Evolutionary conservation across 352 stramenopile species (phyloP).

Genomic region (Phytophthora cryptogea): DNA sequence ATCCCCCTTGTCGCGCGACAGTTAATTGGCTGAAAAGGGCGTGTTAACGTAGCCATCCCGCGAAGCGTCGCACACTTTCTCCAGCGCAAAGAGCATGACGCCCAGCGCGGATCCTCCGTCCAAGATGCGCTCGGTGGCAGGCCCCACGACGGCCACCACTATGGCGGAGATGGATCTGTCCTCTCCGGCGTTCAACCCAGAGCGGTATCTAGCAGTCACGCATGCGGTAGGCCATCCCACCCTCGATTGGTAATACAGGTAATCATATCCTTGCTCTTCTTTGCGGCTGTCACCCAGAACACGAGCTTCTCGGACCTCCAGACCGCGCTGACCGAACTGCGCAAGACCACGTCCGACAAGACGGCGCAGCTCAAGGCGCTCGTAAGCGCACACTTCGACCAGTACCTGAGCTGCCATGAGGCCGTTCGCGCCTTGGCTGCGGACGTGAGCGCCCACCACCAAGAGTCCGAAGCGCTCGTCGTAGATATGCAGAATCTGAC

Average conservation of each 20-base stretch:
- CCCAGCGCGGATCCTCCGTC: constrained; percentile 4
- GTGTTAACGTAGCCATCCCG: background rate
- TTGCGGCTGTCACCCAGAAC: constrained; percentile 30
- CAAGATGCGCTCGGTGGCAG: constrained; percentile 4
- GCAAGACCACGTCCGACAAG: constrained; percentile 80
- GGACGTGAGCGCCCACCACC: constrained; percentile 65
- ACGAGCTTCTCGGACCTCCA: constrained; percentile 70
- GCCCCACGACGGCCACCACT: background rate
- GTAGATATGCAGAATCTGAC: constrained; percentile 62
- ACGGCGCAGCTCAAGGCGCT: constrained; percentile 84
- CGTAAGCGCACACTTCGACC: constrained; percentile 81
- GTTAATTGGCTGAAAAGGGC: constrained; percentile 5
- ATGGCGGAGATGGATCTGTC: constrained; percentile 57
- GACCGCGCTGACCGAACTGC: constrained; percentile 67
- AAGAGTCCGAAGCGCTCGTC: constrained; percentile 57
- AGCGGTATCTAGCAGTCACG: constrained; percentile 62
- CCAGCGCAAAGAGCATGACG: constrained; percentile 4
- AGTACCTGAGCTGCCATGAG: constrained; percentile 85
- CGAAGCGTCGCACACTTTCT: constrained; percentile 17
- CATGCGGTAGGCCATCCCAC: constrained; percentile 55
- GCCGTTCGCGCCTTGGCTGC: constrained; percentile 63
- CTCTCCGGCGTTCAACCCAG: constrained; percentile 60
- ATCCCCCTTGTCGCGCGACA: constrained; percentile 3
- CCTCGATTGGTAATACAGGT: background rate
- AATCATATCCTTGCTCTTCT: background rate